Base-by-base conservation (phyloP, 805 yeast species). In the Scheffersomyces stipitis region DNA sequence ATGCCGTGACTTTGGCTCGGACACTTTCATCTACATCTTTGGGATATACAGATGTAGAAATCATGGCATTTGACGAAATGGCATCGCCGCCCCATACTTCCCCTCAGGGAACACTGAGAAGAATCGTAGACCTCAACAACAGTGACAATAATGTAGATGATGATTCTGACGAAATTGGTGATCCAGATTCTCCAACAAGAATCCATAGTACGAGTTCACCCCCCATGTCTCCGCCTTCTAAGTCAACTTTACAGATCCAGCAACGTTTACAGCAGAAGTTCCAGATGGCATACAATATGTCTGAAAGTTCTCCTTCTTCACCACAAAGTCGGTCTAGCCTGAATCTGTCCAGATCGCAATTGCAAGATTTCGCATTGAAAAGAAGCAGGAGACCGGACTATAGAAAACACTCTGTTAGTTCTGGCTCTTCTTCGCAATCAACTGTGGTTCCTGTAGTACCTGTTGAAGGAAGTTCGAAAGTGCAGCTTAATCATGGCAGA, bases 1-100 rank as follows among this genome's bases (percentile, higher is more conserved):
- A 87, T 64, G 95, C 96, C 0, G 82, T 83, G 4, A 80, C 95
- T 0, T 67, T 87, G 38, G 96, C 95, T 0, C 69, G 95, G 51
- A 80, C 93, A 1, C 69, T 88, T 33, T 83, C 91, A 2, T 75
- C 86, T 31, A 75, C 84, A 0, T 78, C 87, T 0, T 66, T 83
- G 18, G 84, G 85, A 9, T 71, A 71, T 45, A 73, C 80, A 9
- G 73, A 69, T 36, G 68, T 71, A 3, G 81, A 75, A 50, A 68
- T 56, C 42, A 60, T 41, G 34, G 38, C 54, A 31, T 15, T 40
- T 51, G 34, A 46, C 46, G 36, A 42, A 30, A 24, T 43, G 22
- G 34, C 32, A 24, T 14, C 40, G 6, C 26, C 41, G 18, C 35
- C 41, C 10, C 40, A 30, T 15, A 22, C 41, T n/a, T 33, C 41